Evolutionary conservation across 129 eudicot genomes (phyloP).

Genomic region (Flaveria bidentis): DNA sequence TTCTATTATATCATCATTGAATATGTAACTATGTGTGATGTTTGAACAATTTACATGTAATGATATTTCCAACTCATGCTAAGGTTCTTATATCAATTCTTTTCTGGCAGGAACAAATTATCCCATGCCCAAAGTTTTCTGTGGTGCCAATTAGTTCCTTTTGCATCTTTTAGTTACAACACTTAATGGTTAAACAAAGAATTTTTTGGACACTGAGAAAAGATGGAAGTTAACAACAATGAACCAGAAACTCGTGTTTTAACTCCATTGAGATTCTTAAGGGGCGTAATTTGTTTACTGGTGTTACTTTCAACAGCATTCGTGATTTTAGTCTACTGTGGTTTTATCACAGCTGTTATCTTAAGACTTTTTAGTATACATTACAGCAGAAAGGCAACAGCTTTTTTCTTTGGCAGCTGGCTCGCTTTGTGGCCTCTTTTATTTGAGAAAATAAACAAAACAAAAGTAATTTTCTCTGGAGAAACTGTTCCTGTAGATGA

Average conservation of each 20-base stretch:
- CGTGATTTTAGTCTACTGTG: constrained; percentile 61
- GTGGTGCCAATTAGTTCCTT: constrained; percentile 8
- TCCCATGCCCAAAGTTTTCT: constrained; percentile 10
- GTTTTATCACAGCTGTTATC: constrained; percentile 58
- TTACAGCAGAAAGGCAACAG: constrained; percentile 69
- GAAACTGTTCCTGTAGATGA: constrained; percentile 59
- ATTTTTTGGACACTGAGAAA: constrained; percentile 17
- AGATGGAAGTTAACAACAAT: constrained; percentile 45
- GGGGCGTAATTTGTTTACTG: constrained; percentile 65
- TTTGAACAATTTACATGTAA: constrained; percentile 11
- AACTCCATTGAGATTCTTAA: constrained; percentile 49
- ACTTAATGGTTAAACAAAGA: neutral
- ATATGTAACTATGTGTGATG: constrained; percentile 1
- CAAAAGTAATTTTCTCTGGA: constrained; percentile 83
- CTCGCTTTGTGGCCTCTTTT: constrained; percentile 89
- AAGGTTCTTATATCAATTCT: constrained; percentile 8
- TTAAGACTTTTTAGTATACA: constrained; percentile 71
- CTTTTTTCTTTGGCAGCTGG: constrained; percentile 79
- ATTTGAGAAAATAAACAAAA: constrained; percentile 82
- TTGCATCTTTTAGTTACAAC: neutral
- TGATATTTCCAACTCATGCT: constrained; percentile 17
- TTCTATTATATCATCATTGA: neutral
- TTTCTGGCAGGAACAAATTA: constrained; percentile 31
- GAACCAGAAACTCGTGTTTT: constrained; percentile 43
- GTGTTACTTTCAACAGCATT: constrained; percentile 72